Conservation (phyloP, 257 asterid genomes). For the Coffea canephora region DNA sequence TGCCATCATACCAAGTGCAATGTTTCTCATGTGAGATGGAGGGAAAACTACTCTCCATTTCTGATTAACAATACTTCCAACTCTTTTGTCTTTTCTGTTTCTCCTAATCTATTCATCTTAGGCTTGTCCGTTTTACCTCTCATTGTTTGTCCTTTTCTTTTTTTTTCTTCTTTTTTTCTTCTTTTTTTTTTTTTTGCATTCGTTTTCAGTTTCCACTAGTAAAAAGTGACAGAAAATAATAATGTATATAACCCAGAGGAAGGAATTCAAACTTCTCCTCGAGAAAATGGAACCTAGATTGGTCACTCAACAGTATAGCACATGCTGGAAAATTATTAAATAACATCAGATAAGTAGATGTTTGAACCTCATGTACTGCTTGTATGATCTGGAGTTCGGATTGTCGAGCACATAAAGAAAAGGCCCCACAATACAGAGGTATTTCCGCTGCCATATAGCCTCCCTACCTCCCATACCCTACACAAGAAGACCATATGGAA, state of each 20-base stretch:
- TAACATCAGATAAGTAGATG: background rate
- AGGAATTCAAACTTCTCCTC: background rate
- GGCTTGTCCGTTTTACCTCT: background rate
- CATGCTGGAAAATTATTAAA: background rate
- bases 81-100: background rate
- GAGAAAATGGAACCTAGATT: background rate
- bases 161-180: background rate
- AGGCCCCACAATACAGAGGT: slow-evolving; percentile 86
- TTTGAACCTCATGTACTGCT: slow-evolving; percentile 72
- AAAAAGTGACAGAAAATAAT: background rate
- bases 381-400: slow-evolving; percentile 77
- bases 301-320: background rate
- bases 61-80: background rate
- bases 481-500: slow-evolving; percentile 14
- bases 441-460: slow-evolving; percentile 95
- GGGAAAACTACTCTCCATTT: background rate
- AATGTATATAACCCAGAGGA: too few relatives aligned
- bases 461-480: slow-evolving; percentile 99
- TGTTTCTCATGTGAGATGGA: background rate
- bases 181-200: background rate
- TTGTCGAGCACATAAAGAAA: slow-evolving; percentile 71
- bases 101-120: background rate
- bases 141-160: background rate
- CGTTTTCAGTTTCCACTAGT: background rate
- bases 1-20: background rate